Evolutionary conservation across 306 rosid species (phyloP), one percentile per base, ranked within the genome.

Genomic region (Rosa lucieae): DNA sequence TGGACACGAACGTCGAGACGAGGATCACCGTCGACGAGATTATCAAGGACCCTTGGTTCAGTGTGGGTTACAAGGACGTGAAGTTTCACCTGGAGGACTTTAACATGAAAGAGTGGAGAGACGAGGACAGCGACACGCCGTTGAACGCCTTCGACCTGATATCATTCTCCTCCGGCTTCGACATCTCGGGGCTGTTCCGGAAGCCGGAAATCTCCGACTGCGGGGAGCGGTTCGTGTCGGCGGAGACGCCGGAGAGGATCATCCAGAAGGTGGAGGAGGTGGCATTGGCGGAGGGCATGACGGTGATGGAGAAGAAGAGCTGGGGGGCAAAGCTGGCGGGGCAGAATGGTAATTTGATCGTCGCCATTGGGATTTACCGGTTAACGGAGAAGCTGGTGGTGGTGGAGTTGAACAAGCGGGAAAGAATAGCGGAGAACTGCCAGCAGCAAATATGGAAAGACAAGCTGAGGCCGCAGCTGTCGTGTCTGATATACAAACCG

Each of bases 101-200:
- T 0, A 51, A 63, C 43, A 61, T 35, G 9, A 78, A 77, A 23
- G 67, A 8, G 10, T 70, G 26, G 68, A 29, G 74, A 1, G 81
- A 78, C 52, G 72, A 68, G 6, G 75, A 18, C 42, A 61, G 70
- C 72, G 72, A 52, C 14, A 79, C 85, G 47, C 44, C 71, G 2
- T 39, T 95, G 69, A 95, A 92, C 32, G 97, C 98, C 0, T 95
- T 95, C 39, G 94, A 95, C 29, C 61, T 95, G 58, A 95, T 95
- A 7, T 92, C 95, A 0, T 87, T 95, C 63, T 90, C 95, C 0
- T 72, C 80, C 2, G 97, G 97, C 44, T 91, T 92, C 8, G 89
- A 92, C 13, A 73, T 92, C 62, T 89, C 93, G 37, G 86, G 92
- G 21, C 5, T 92, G 68, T 65, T 95, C 42, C 26, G 42, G 14